phyloP scores from a whole-genome alignment of 345 rosid species.

The Orychophragmus violaceus region DNA sequence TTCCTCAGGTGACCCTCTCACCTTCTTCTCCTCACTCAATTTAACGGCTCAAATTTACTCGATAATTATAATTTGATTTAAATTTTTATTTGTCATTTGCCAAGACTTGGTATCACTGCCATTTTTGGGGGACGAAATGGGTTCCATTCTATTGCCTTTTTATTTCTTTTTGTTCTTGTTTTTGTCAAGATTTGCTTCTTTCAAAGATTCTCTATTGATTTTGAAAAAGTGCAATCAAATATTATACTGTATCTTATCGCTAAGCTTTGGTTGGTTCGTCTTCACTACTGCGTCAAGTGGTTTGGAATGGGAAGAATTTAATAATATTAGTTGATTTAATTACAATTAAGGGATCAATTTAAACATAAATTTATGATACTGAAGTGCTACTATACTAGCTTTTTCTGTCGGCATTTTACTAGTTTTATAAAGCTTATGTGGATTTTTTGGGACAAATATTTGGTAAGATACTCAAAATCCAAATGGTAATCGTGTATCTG shows the following conservation, averaged over 20 bases:
- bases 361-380: background rate
- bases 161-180: background rate
- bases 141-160: background rate
- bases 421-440: background rate
- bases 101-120: background rate
- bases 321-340: background rate
- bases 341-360: background rate
- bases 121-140: background rate
- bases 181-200: background rate
- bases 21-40: background rate
- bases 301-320: background rate
- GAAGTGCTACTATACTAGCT: background rate
- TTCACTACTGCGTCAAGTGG: conserved; percentile 16
- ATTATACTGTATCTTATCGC: background rate
- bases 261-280: background rate
- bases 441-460: background rate
- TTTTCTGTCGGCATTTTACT: no score
- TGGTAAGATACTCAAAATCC: no score
- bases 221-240: background rate
- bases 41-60: conserved; percentile 12
- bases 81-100: background rate
- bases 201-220: conserved; percentile 1
- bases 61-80: background rate
- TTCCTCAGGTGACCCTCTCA: conserved; percentile 30
- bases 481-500: no score